A percentile compares a stretch with the other conserved stretches of the same genome.
phyloP scores from a whole-genome alignment of 306 rosid species.

The Trichosanthes cucumerina region DNA sequence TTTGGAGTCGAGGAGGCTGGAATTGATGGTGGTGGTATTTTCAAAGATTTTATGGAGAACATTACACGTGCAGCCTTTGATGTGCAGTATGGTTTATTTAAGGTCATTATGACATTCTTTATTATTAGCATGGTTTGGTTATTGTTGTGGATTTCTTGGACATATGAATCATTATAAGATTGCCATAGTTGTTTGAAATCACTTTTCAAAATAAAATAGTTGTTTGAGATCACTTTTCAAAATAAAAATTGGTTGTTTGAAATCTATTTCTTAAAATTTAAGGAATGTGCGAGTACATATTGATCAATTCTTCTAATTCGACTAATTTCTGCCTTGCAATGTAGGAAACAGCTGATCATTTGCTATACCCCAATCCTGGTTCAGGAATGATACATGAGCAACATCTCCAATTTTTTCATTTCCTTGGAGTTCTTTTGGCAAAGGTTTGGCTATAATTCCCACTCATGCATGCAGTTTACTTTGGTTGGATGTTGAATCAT shows the following conservation, averaged over 20 bases:
- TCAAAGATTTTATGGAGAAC: slow-evolving; percentile 99
- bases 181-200: not conserved
- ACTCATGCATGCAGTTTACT: slow-evolving; percentile 1
- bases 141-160: not conserved
- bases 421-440: slow-evolving; percentile 91
- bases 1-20: slow-evolving; percentile 99
- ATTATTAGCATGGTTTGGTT: not conserved
- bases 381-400: slow-evolving; percentile 98
- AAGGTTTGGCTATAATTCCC: slow-evolving; percentile 40
- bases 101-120: slow-evolving; percentile 35
- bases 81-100: slow-evolving; percentile 92
- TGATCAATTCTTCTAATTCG: not conserved
- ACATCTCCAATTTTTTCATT: slow-evolving; percentile 93
- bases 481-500: not conserved
- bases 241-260: not conserved
- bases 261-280: not conserved
- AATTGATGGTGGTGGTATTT: slow-evolving; percentile 97
- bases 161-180: not conserved
- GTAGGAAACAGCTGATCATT: slow-evolving; percentile 91
- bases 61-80: slow-evolving; percentile 98
- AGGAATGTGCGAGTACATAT: not conserved
- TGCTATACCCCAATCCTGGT: slow-evolving; percentile 97
- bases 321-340: slow-evolving; percentile 17
- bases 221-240: not conserved
- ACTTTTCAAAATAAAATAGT: not conserved